Evolutionary conservation across 2,329 filamentous ascomycete genomes (phyloP).

Genomic region (Fusarium begoniae): DNA sequence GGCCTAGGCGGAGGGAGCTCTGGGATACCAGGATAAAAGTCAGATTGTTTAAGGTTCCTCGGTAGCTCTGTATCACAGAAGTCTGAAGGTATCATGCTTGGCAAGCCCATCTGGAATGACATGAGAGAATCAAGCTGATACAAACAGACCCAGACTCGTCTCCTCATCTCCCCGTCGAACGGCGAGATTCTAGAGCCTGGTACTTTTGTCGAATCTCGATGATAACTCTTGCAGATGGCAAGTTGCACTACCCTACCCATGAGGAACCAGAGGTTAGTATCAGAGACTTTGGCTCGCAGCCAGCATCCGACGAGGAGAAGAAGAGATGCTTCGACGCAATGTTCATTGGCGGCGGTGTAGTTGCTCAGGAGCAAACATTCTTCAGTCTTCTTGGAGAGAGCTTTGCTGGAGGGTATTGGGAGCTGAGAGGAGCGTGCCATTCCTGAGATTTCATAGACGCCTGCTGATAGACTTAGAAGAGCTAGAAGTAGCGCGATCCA

Average conservation of each 20-base stretch:
- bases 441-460: slow-evolving; percentile 42
- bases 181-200: slow-evolving; percentile 46
- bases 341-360: slow-evolving; percentile 52
- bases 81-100: slow-evolving; percentile 52
- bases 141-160: slow-evolving; percentile 56
- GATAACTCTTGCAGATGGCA: slow-evolving; percentile 59
- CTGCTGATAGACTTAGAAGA: slow-evolving; percentile 51
- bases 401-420: background rate
- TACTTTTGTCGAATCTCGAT: slow-evolving; percentile 55
- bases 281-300: slow-evolving; percentile 38
- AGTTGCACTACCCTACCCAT: slow-evolving; percentile 55
- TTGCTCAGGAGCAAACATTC: slow-evolving; percentile 56
- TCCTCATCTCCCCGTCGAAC: slow-evolving; percentile 59
- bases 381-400: slow-evolving; percentile 44
- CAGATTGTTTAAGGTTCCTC: slow-evolving; percentile 32
- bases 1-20: slow-evolving; percentile 31
- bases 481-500: slow-evolving; percentile 59
- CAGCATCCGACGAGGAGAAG: slow-evolving; percentile 51
- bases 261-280: slow-evolving; percentile 56
- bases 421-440: slow-evolving; percentile 35
- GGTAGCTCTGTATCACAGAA: slow-evolving; percentile 35
- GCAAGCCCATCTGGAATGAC: slow-evolving; percentile 58
- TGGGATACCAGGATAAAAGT: slow-evolving; percentile 16
- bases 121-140: slow-evolving; percentile 56
- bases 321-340: slow-evolving; percentile 56